These are phyloP conservation scores for Polychaeton citri DNA, from an alignment of 2,329 filamentous ascomycete genomes.

Conservation along the genomic window DNA sequence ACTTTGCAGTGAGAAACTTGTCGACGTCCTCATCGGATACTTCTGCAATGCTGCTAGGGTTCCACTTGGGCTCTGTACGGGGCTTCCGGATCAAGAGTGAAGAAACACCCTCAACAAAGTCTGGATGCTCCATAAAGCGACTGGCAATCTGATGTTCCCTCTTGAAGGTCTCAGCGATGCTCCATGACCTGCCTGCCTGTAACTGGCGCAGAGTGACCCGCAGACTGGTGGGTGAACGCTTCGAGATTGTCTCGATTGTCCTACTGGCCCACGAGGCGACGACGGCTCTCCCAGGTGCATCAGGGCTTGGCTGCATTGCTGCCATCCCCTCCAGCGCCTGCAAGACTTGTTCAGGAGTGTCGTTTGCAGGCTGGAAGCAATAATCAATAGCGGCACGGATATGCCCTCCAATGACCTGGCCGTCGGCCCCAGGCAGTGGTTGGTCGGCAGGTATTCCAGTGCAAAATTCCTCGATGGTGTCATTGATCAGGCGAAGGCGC, in stretches of 20 bases:
- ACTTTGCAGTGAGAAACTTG: slow-evolving; percentile 52
- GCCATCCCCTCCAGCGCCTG: slow-evolving; percentile 42
- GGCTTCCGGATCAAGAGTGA: slow-evolving; percentile 63
- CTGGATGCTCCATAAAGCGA: slow-evolving; percentile 79
- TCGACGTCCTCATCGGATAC: slow-evolving; percentile 47
- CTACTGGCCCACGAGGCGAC: slow-evolving; percentile 54
- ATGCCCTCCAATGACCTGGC: slow-evolving; percentile 36
- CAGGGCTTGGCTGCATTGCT: slow-evolving; percentile 38
- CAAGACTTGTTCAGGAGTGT: slow-evolving; percentile 55
- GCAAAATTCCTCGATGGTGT: slow-evolving; percentile 81
- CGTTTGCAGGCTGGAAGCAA: slow-evolving; percentile 30
- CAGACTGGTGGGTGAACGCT: slow-evolving; percentile 75
- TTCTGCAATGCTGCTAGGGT: slow-evolving; percentile 58
- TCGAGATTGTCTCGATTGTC: slow-evolving; percentile 60
- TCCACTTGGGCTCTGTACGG: slow-evolving; percentile 56
- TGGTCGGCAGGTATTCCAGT: slow-evolving; percentile 71
- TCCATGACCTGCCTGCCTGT: slow-evolving; percentile 61
- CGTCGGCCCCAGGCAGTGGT: slow-evolving; percentile 35
- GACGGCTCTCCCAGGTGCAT: slow-evolving; percentile 10
- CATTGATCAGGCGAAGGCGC: slow-evolving; percentile 62
- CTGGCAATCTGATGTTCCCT: slow-evolving; percentile 73
- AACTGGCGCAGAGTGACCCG: slow-evolving; percentile 77
- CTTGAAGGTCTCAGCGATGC: slow-evolving; percentile 71
- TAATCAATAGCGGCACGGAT: slow-evolving; percentile 73
- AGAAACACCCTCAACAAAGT: slow-evolving; percentile 86